Evolutionary conservation across 1,284 basidiomycete genomes (phyloP).

Genomic region (Puccinia novopanici): DNA sequence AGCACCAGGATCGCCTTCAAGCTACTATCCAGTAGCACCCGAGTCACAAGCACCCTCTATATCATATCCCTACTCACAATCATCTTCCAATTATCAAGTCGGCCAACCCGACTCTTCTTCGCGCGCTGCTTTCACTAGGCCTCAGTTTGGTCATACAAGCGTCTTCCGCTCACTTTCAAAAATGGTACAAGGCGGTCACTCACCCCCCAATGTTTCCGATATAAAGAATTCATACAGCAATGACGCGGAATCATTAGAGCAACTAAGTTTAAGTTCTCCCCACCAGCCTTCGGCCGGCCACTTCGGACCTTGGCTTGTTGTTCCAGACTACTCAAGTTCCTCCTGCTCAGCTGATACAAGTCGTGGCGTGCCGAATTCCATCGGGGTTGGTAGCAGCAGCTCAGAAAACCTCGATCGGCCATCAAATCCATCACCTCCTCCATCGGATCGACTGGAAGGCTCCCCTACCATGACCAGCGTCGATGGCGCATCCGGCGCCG

Average conservation of each 20-base stretch:
- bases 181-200: slow-evolving; percentile 7
- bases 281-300: no score
- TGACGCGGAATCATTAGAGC: not conserved
- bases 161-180: slow-evolving; percentile 14
- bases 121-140: not conserved
- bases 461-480: not conserved
- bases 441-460: not conserved
- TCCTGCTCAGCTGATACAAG: not conserved
- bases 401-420: not conserved
- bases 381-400: not conserved
- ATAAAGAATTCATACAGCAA: not conserved
- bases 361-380: not conserved
- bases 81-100: not conserved
- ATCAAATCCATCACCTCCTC: not conserved
- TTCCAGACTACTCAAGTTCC: not conserved
- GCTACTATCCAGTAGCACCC: slow-evolving; percentile 1
- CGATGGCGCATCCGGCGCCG: not conserved
- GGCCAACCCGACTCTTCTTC: not conserved
- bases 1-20: not conserved
- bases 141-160: not conserved
- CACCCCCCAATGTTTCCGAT: not conserved
- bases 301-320: not conserved
- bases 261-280: not conserved
- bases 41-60: not conserved
- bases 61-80: not conserved